Conservation (phyloP, 2,329 filamentous ascomycete species). For the Venturia effusa region DNA sequence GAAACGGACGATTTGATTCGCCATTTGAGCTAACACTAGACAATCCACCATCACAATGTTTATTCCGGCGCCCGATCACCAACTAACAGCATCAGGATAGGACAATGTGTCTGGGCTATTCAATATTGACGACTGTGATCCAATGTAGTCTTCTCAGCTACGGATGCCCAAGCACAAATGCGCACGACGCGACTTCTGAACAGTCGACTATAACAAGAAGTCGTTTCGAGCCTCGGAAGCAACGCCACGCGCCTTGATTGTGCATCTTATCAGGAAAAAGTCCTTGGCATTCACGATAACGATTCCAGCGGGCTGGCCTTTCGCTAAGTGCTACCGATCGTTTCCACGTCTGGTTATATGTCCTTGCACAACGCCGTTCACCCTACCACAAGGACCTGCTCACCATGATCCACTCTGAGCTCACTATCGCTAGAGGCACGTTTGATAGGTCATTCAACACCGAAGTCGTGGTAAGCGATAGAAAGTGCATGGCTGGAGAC, state of each 20-base stretch:
- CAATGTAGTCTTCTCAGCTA: background rate
- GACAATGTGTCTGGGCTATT: background rate
- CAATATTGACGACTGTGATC: background rate
- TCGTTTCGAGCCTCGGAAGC: background rate
- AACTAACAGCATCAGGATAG: background rate
- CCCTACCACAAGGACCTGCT: background rate
- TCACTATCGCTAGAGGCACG: background rate
- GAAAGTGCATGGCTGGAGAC: background rate
- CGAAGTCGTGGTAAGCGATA: background rate
- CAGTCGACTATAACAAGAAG: background rate
- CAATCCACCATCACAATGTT: background rate
- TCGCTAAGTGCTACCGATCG: background rate
- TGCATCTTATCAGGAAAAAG: background rate
- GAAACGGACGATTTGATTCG: background rate
- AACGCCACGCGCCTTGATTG: background rate
- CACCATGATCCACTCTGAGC: background rate
- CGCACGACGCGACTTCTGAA: background rate
- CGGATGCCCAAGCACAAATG: background rate
- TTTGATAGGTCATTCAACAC: background rate
- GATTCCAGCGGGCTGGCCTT: background rate
- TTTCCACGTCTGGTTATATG: background rate
- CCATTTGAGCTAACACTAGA: background rate
- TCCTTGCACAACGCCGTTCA: background rate
- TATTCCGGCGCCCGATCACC: background rate
- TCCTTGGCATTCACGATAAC: background rate